Evolutionary conservation across 768 basidiomycete species (phyloP).

Genomic region (Leccinum boreale): DNA sequence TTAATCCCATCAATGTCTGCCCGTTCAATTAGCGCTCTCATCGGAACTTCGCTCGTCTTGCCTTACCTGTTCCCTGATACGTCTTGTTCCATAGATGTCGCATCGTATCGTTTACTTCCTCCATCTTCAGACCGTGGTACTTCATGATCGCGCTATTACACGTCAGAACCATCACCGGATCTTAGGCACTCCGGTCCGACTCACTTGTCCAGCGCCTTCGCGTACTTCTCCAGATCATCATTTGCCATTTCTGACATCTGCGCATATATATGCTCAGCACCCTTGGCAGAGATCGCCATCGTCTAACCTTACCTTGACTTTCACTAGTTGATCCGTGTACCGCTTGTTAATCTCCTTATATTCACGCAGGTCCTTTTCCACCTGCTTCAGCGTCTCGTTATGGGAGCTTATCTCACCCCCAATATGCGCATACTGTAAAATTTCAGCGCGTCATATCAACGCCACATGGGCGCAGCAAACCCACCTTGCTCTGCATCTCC

Average conservation of each 20-base stretch:
- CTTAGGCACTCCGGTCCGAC: slow-evolving; percentile 16
- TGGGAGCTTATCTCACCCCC: slow-evolving; percentile 80
- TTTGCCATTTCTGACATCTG: slow-evolving; percentile 99
- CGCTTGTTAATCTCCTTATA: slow-evolving; percentile 84
- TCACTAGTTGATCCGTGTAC: slow-evolving; percentile 88
- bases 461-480: slow-evolving; percentile 12
- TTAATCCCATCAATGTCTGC: slow-evolving; percentile 96
- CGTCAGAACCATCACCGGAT: slow-evolving; percentile 12
- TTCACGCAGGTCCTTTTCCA: slow-evolving; percentile 72
- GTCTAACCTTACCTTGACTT: slow-evolving; percentile 72
- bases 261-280: neutral
- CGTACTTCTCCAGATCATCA: slow-evolving; percentile 95
- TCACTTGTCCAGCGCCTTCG: slow-evolving; percentile 94
- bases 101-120: slow-evolving; percentile 98
- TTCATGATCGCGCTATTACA: slow-evolving; percentile 90
- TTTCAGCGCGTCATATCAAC: neutral
- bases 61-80: slow-evolving; percentile 92
- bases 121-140: slow-evolving; percentile 97
- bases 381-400: slow-evolving; percentile 59
- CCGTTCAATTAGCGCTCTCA: slow-evolving; percentile 9
- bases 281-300: neutral
- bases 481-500: slow-evolving; percentile 64
- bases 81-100: slow-evolving; percentile 98
- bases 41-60: neutral
- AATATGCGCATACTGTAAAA: slow-evolving; percentile 66